phyloP scores from a whole-genome alignment of 768 basidiomycete species.

The Trametes cingulata region DNA sequence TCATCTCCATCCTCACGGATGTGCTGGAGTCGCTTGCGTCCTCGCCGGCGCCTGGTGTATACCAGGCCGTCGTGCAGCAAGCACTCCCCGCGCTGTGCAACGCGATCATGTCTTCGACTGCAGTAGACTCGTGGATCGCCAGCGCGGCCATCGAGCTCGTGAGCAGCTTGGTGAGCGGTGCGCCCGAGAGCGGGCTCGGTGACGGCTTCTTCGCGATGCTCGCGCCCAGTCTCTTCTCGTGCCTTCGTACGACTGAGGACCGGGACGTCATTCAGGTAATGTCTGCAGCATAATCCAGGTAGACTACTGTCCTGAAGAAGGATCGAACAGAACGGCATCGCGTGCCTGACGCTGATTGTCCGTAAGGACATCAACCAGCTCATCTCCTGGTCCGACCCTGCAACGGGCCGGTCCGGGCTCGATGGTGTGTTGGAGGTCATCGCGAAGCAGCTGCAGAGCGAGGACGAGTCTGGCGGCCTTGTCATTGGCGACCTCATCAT shows the following conservation, averaged over 20 bases:
- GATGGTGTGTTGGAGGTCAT: conserved; percentile 74
- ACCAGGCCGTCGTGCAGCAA: conserved; percentile 69
- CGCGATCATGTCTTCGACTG: conserved; percentile 58
- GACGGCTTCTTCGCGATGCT: conserved; percentile 77
- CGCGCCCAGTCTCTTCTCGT: conserved; percentile 73
- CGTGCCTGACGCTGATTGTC: conserved; percentile 78
- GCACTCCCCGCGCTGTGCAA: conserved; percentile 73
- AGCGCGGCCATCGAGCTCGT: conserved; percentile 83
- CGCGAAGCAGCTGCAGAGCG: conserved; percentile 70
- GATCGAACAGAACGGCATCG: conserved; percentile 67
- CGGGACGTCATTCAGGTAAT: conserved; percentile 79
- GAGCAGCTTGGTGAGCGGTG: conserved; percentile 68
- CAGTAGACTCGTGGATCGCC: conserved; percentile 72
- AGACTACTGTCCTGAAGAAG: neutral
- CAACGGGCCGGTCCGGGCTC: conserved; percentile 70
- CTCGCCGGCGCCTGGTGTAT: conserved; percentile 58
- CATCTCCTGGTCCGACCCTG: conserved; percentile 66
- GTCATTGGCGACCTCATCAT: conserved; percentile 95
- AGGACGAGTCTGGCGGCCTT: conserved; percentile 91
- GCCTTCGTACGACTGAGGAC: conserved; percentile 73
- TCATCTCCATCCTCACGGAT: conserved; percentile 82
- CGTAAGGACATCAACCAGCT: conserved; percentile 87
- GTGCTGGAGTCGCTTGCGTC: conserved; percentile 71
- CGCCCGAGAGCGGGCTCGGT: conserved; percentile 64
- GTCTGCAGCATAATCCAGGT: neutral